phyloP scores from a whole-genome alignment of 176 grass and related monocot genomes.

The Ensete glaucum region DNA sequence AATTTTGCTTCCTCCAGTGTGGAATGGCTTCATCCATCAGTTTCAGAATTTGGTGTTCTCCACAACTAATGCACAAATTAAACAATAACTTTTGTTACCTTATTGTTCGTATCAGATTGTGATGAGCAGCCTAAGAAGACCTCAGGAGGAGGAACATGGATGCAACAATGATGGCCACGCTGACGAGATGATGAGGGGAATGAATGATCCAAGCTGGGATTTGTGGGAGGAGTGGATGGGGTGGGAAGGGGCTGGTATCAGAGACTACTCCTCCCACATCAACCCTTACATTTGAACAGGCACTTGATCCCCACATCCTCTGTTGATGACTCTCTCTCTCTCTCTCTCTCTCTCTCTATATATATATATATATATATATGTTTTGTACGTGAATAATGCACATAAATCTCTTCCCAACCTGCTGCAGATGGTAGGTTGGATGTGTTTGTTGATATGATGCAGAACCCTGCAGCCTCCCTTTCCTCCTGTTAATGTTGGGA shows the following conservation, averaged over 20 bases:
- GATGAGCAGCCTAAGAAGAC: neutral
- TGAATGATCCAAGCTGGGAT: conserved; percentile 19
- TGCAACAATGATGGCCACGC: neutral
- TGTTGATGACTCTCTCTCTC: no score
- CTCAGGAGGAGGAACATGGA: neutral
- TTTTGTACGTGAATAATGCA: no score
- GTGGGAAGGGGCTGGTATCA: conserved; percentile 22
- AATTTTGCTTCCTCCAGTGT: no score
- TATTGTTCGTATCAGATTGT: neutral
- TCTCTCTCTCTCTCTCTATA: no score
- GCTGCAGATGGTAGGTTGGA: no score
- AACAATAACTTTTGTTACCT: neutral
- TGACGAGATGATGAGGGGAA: conserved; percentile 6
- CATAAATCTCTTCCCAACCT: no score
- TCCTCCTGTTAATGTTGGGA: no score
- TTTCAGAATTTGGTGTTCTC: neutral
- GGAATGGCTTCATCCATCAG: no score
- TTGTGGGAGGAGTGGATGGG: conserved; percentile 28
- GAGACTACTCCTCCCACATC: conserved; percentile 25
- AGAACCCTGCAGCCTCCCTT: no score
- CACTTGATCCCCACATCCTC: no score
- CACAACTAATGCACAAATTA: neutral
- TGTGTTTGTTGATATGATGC: no score
- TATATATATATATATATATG: no score
- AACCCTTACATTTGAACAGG: conserved; percentile 18